Evolutionary conservation across 169 alveolate species (phyloP), one percentile per base, ranked within the genome.

Genomic region (Cryptosporidium xiaoi): DNA sequence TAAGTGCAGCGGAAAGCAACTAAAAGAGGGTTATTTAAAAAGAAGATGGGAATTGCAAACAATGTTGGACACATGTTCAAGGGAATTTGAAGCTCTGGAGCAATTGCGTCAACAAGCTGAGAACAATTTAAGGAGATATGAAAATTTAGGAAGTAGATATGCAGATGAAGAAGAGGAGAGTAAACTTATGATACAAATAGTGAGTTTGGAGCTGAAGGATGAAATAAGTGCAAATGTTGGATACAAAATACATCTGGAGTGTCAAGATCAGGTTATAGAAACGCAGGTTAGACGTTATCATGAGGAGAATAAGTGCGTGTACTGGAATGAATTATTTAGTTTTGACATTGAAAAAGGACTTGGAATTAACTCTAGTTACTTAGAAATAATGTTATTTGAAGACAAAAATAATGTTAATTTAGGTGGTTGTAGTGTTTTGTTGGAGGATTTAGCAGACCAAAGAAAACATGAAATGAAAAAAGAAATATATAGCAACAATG

Each of bases 71-170:
- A 77, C 87, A 15, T 77, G 87, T 50, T 44, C 51, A 24, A 77
- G 64, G 71, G 87, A 77, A 36, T 62, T 77, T 33, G 87, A 77
- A 31, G 87, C 71, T 13, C 27, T 77, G 50, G 87, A 77, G 29
- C 87, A 77, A 46, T 64, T 77, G 24, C 36, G 87, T 40, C 87
- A 77, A 31, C 87, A 77, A 60, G 87, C 87, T 29, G 87, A 77
- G 24, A 56, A 77, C 31, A 77, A 77, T 48, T 34, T 77, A 44
- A 77, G 87, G 51, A 56, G 87, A 27, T 77, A 44, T 24, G 87
- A 77, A 33, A 77, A 40, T 62, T 56, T 44, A 15, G 71, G 62
- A 58, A 77, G 51, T 29, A 77, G 64, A 44, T 77, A 77, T 27
- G 83, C 31, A 13, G 51, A 31, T 18, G 66, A 51, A 34, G 50